Evolutionary conservation across 2,329 filamentous ascomycete genomes (phyloP), one percentile per base, ranked within the genome.

Genomic region (Apiospora sp.): DNA sequence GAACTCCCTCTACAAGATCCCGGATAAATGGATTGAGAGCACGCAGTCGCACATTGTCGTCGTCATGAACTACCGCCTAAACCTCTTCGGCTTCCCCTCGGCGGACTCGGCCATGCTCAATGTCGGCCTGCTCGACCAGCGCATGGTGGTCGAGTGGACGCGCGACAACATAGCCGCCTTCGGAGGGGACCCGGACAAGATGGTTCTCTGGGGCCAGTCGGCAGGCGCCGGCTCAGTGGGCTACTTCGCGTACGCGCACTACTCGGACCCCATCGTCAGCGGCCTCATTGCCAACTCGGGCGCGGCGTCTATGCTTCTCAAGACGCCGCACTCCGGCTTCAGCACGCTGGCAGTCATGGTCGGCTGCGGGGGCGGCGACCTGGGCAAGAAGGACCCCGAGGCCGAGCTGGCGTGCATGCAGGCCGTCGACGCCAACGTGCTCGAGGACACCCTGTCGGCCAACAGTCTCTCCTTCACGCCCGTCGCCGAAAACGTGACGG

Each of bases 91-190:
- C 19, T 82, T 79, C 72, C 80, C 80, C 51, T 78, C 76, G 74
- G 79, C 78, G 1, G 19, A 67, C 19, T 67, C 34, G 7, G 75
- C 77, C 0, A 79, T 77, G 0, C 72, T 81, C 30, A 89, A 88
- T 72, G 73, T 87, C 10, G 87, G 86, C 1, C 77, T 88, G 4
- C 80, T 84, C 4, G 87, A 90, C 76, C 86, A 88, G 75, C 83
- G 86, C 5, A 76, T 82, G 22, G 86, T 85, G 0, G 78, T 88
- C 0, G 84, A 72, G 68, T 70, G 71, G 71, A 51, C 68, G 34
- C 67, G 48, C 49, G 71, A 67, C 68, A 70, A 70, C 68, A 71
- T 68, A 16, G 58, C 43, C 30, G 64, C 30, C 19, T 67, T 22
- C 64, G 19, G 30, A 30, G 64, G 64, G 34, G 64, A 67, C 64